Evolutionary conservation across 768 basidiomycete species (phyloP).

Genomic region (Sarcomyxa edulis): DNA sequence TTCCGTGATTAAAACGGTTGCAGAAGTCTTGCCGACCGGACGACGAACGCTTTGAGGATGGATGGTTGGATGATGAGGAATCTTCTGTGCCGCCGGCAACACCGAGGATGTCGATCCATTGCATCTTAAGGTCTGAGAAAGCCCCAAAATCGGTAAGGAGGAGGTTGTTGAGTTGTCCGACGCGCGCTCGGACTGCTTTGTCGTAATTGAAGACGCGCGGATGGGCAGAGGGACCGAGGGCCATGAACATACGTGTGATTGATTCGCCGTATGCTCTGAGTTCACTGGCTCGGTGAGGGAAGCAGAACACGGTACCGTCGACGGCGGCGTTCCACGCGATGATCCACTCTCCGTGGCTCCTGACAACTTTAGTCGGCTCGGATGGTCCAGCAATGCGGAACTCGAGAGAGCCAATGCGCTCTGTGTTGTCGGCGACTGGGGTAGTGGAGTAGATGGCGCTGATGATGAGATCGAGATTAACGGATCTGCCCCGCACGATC

Average conservation of each 20-base stretch:
- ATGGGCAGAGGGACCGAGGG: not conserved
- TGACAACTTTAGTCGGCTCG: constrained; percentile 7
- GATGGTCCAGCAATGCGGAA: constrained; percentile 4
- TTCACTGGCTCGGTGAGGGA: constrained; percentile 14
- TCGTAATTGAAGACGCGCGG: constrained; percentile 20
- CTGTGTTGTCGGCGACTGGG: not conserved
- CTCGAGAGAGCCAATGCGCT: constrained; percentile 12
- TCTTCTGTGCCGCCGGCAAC: not conserved
- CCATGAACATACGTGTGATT: constrained; percentile 13
- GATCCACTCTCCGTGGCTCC: constrained; percentile 10
- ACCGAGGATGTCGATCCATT: constrained; percentile 1
- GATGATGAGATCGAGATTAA: constrained; percentile 22
- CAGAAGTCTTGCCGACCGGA: not conserved
- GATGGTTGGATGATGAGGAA: not conserved
- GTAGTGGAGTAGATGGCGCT: constrained; percentile 7
- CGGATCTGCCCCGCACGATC: constrained; percentile 13
- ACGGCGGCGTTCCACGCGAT: constrained; percentile 7
- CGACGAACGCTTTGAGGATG: not conserved
- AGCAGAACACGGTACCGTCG: constrained; percentile 10
- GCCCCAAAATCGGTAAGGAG: constrained; percentile 14
- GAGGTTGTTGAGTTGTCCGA: constrained; percentile 8
- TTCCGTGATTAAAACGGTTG: not conserved
- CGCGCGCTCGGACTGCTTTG: constrained; percentile 14
- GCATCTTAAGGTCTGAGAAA: constrained; percentile 7
- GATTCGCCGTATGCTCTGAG: constrained; percentile 12